Conservation (phyloP, 1,139 yeast species). For the Kodamaea ohmeri region DNA sequence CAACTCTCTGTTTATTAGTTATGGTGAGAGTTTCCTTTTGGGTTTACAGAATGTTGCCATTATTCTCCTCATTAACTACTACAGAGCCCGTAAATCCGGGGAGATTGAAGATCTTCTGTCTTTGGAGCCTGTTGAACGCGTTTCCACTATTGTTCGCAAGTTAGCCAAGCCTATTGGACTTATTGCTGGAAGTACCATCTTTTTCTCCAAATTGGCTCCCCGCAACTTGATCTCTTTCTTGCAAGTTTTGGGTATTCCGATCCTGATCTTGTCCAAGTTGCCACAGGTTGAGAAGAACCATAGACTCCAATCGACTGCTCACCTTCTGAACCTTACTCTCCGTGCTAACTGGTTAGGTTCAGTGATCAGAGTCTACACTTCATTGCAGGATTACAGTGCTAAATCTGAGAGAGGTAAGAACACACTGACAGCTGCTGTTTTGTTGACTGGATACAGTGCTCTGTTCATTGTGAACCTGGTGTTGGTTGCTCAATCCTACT, state of each 20-base stretch:
- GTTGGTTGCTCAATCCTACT: slow-evolving; percentile 22
- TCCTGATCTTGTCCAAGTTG: slow-evolving; percentile 49
- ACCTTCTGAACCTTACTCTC: slow-evolving; percentile 52
- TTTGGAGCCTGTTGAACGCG: slow-evolving; percentile 16
- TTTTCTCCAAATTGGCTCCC: slow-evolving; percentile 36
- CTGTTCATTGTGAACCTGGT: slow-evolving; percentile 22
- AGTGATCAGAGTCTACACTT: slow-evolving; percentile 56
- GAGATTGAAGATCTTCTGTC: slow-evolving; percentile 16
- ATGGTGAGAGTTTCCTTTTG: slow-evolving; percentile 43
- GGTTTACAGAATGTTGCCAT: slow-evolving; percentile 42
- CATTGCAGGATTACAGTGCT: slow-evolving; percentile 30
- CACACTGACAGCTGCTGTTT: slow-evolving; percentile 18
- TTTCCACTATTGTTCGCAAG: slow-evolving; percentile 7
- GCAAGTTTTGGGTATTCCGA: slow-evolving; percentile 53
- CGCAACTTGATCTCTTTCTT: slow-evolving; percentile 30
- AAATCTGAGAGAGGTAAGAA: slow-evolving; percentile 12
- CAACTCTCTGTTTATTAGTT: slow-evolving; percentile 36
- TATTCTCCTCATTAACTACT: slow-evolving; percentile 38
- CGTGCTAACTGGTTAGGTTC: slow-evolving; percentile 57
- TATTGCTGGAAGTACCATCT: slow-evolving; percentile 28
- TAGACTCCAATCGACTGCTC: slow-evolving; percentile 50
- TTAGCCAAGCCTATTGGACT: slow-evolving; percentile 27
- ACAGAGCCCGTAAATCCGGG: slow-evolving; percentile 26
- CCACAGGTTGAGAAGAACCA: slow-evolving; percentile 55
- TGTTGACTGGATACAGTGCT: slow-evolving; percentile 26